These are phyloP conservation scores for Pisolithus albus DNA, from an alignment of 768 basidiomycete species.

Conservation along the genomic window DNA sequence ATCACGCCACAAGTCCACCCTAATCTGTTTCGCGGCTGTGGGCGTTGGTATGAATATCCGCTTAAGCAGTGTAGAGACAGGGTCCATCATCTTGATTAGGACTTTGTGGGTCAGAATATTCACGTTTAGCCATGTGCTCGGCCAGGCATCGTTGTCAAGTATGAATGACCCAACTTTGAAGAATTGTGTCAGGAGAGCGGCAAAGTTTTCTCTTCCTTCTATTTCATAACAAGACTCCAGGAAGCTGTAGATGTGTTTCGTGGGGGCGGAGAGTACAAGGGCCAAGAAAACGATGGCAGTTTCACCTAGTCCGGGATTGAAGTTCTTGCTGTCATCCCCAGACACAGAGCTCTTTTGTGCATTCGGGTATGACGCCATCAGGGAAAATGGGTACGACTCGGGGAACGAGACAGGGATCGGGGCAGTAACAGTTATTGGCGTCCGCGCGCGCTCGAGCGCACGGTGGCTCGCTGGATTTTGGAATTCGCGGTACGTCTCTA, in stretches of 20 bases:
- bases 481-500: constrained; percentile 85
- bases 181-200: constrained; percentile 62
- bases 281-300: constrained; percentile 79
- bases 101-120: constrained; percentile 85
- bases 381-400: constrained; percentile 87
- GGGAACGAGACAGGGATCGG: constrained; percentile 79
- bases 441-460: constrained; percentile 62
- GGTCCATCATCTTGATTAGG: constrained; percentile 82
- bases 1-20: constrained; percentile 73
- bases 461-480: constrained; percentile 58
- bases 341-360: constrained; percentile 35
- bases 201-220: constrained; percentile 78
- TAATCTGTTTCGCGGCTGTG: constrained; percentile 59
- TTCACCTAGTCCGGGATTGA: constrained; percentile 79
- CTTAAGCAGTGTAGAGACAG: constrained; percentile 69
- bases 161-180: constrained; percentile 80
- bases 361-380: constrained; percentile 63
- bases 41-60: constrained; percentile 73
- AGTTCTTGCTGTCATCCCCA: constrained; percentile 44
- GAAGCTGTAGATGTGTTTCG: constrained; percentile 69
- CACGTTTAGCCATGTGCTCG: constrained; percentile 85
- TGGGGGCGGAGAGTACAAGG: constrained; percentile 72
- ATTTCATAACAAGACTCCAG: constrained; percentile 79
- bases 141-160: constrained; percentile 82
- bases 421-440: constrained; percentile 51